Percentiles rank a stretch among this genome's conserved stretches.
phyloP scores from a whole-genome alignment of 1,139 yeast genomes.

The Hyphopichia wangnamkhiaoensis region DNA sequence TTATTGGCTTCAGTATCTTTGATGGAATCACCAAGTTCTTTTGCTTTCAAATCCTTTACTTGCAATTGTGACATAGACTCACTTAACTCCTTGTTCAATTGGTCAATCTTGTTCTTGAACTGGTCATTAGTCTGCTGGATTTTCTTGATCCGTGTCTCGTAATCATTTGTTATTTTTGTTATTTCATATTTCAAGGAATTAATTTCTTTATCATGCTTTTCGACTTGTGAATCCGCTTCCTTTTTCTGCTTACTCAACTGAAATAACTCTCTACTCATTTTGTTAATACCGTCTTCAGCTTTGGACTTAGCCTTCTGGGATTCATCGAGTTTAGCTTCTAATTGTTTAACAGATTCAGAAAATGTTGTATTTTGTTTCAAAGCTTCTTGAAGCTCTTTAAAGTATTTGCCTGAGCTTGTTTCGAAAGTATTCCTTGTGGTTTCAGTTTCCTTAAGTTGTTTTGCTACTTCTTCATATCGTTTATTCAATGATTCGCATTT shows the following conservation, averaged over 20 bases:
- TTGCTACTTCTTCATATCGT: conserved; percentile 33
- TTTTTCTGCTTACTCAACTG: conserved; percentile 62
- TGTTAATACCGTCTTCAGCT: conserved; percentile 86
- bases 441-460: conserved; percentile 33
- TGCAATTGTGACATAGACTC: conserved; percentile 11
- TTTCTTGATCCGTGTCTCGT: conserved; percentile 24
- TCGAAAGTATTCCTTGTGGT: conserved; percentile 34
- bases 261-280: conserved; percentile 83
- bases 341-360: conserved; percentile 23
- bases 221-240: conserved; percentile 46
- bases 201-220: conserved; percentile 43
- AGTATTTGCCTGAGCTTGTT: conserved; percentile 25
- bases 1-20: conserved; percentile 36
- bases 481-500: conserved; percentile 28
- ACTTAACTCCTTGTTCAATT: conserved; percentile 18
- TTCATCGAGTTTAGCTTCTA: conserved; percentile 28
- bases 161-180: conserved; percentile 18
- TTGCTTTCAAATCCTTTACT: conserved; percentile 15
- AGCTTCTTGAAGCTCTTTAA: conserved; percentile 31
- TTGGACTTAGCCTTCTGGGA: conserved; percentile 54
- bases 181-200: conserved; percentile 21
- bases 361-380: conserved; percentile 22
- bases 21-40: conserved; percentile 20
- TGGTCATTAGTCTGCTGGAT: conserved; percentile 23
- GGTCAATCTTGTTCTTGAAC: conserved; percentile 24